Evolutionary conservation across 805 yeast species (phyloP), one percentile per base, ranked within the genome.

Genomic region (Metschnikowia bowlesiae): DNA sequence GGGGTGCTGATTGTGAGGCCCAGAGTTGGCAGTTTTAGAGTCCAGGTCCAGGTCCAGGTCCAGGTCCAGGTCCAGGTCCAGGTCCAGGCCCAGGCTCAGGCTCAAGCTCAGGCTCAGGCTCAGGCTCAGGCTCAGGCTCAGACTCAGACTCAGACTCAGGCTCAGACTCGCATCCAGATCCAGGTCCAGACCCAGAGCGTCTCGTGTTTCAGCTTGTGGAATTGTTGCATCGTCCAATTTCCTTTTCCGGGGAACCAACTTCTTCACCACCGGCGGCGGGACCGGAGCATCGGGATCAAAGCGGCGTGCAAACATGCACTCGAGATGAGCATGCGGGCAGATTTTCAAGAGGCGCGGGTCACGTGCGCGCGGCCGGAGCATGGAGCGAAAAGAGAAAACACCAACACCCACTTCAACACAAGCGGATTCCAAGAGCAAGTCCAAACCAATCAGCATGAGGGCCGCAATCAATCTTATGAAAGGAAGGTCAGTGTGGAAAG

Each of bases 231-330:
- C 52, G 31, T 51, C 57, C 40, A 50, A 40, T 26, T 56, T 53
- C 37, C 64, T 51, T 51, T 61, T 61, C 39, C 62, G 53, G 39
- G 48, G 46, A n/a, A 57, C 31, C 41, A 56, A 38, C 34, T 47
- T 46, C 29, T 39, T 22, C 34, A 44, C 48, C 35, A 47, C 42
- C 14, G 52, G 49, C 32, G 41, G 47, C 16, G 65, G 48, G 8
- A 61, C 60, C 38, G 62, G 62, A 9, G 55, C 58, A 41, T 47
- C 50, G 16, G 88, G 88, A 55, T 81, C 87, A 58, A 79, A 84
- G 62, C 89, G 71, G 13, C 79, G 76, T 8, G 86, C 87, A 69
- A 84, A 84, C 89, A 84, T 82, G 30, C 45, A 22, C 49, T 28
- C 32, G 45, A 33, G 47, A 39, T 39, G 50, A 36, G 46, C 39